Evolutionary conservation across 2,329 filamentous ascomycete species (phyloP).

Genomic region (Corinectria fuckeliana): DNA sequence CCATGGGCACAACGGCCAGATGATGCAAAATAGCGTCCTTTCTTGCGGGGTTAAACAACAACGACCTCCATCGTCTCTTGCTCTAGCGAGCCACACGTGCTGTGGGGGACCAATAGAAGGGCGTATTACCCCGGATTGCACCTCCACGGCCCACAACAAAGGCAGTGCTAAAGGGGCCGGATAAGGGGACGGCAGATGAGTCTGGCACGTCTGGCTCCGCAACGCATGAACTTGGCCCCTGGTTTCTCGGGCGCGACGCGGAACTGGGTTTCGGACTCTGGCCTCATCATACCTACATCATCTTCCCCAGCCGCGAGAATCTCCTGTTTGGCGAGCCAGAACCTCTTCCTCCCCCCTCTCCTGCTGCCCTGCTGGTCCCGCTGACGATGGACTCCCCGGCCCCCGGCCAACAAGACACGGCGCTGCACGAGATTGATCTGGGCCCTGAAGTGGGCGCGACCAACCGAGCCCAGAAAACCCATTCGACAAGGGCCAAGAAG

Average conservation of each 20-base stretch:
- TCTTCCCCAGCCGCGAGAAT: not conserved
- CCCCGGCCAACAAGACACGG: constrained; percentile 4
- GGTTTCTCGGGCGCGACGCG: not conserved
- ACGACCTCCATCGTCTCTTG: not conserved
- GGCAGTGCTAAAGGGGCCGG: not conserved
- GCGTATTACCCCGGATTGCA: constrained; percentile 4
- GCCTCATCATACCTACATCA: not conserved
- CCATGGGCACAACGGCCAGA: not conserved
- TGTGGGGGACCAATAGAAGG: constrained; percentile 4
- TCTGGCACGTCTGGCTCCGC: constrained; percentile 1
- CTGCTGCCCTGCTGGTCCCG: not conserved
- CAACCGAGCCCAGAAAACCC: constrained; percentile 3
- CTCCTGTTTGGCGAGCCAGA: not conserved
- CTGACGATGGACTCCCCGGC: not conserved
- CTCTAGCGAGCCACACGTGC: not conserved
- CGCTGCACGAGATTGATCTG: constrained; percentile 5
- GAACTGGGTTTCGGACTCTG: not conserved
- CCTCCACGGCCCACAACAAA: not conserved
- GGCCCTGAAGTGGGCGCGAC: constrained; percentile 5
- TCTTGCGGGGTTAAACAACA: not conserved
- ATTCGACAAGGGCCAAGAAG: constrained; percentile 27
- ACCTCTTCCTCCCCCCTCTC: not conserved
- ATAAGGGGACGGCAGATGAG: constrained; percentile 6
- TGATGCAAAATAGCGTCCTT: not conserved
- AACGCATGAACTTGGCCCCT: not conserved